Evolutionary conservation across 169 alveolate species (phyloP).

Genomic region (Cyclospora cayetanensis): DNA sequence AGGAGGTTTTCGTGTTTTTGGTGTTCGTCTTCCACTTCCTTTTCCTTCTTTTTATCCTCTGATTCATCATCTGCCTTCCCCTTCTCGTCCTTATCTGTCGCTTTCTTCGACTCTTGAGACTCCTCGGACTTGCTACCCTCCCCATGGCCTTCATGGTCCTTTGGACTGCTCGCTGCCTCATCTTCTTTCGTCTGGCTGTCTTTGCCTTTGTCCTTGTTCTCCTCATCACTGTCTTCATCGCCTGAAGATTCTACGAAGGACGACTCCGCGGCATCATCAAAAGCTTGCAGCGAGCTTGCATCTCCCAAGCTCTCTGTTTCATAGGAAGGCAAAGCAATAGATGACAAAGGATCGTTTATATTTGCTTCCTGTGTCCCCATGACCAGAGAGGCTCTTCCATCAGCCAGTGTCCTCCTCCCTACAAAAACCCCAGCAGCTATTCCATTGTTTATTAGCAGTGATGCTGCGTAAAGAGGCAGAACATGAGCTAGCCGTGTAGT

Average conservation of each 20-base stretch:
- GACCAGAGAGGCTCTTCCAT: neutral
- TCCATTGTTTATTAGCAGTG: neutral
- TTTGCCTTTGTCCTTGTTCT: neutral
- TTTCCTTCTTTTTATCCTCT: neutral
- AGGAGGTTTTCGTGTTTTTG: slow-evolving; percentile 5
- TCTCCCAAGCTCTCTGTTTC: neutral
- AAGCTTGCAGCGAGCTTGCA: neutral
- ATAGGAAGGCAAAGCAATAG: neutral
- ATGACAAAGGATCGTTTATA: no score
- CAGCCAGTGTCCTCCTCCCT: neutral
- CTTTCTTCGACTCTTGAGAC: neutral
- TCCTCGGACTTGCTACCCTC: no score
- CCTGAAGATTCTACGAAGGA: slow-evolving; percentile 33
- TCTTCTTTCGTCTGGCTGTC: no score
- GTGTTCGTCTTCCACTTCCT: neutral
- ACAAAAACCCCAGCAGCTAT: slow-evolving; percentile 1
- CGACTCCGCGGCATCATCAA: neutral
- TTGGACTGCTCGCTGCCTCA: no score
- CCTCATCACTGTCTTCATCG: slow-evolving; percentile 22
- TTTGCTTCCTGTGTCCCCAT: neutral
- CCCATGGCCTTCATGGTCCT: neutral
- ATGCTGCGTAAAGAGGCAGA: slow-evolving; percentile 27
- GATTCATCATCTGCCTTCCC: neutral
- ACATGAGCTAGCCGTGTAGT: neutral
- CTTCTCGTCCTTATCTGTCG: neutral